A percentile compares a stretch with the other conserved stretches of the same genome.
Conservation (phyloP, 2,329 filamentous ascomycete species). For the Podosphaera aphanis region DNA sequence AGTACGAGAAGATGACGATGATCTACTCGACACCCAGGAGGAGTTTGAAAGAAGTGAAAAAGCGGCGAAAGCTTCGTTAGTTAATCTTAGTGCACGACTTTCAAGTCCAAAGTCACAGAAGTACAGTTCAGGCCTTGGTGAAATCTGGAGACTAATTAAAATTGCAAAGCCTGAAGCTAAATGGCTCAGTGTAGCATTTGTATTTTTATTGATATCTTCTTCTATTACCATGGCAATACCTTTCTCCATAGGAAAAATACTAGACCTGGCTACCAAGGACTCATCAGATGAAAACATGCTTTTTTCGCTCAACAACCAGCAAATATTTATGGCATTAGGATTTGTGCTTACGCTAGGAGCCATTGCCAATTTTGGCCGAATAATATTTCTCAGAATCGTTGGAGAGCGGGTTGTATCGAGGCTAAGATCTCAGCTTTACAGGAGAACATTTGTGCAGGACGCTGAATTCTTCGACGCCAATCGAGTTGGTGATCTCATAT, state of each 20-base stretch:
- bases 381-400: slow-evolving; percentile 79
- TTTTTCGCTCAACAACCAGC: slow-evolving; percentile 62
- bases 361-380: slow-evolving; percentile 75
- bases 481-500: slow-evolving; percentile 86
- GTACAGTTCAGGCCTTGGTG: slow-evolving; percentile 37
- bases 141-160: slow-evolving; percentile 70
- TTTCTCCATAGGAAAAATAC: slow-evolving; percentile 84
- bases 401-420: slow-evolving; percentile 86
- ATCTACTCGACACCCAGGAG: slow-evolving; percentile 24
- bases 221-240: slow-evolving; percentile 89
- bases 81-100: slow-evolving; percentile 72
- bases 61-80: slow-evolving; percentile 63
- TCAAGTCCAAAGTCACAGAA: slow-evolving; percentile 45
- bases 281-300: slow-evolving; percentile 41
- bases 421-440: slow-evolving; percentile 71
- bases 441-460: slow-evolving; percentile 85
- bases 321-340: slow-evolving; percentile 70
- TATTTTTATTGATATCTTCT: slow-evolving; percentile 72
- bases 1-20: slow-evolving; percentile 21
- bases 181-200: slow-evolving; percentile 56
- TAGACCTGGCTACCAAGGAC: slow-evolving; percentile 69
- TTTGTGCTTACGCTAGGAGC: slow-evolving; percentile 62
- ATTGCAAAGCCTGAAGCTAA: slow-evolving; percentile 70
- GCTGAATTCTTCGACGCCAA: slow-evolving; percentile 98
- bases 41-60: slow-evolving; percentile 57